Evolutionary conservation across 2,329 filamentous ascomycete species (phyloP).

Genomic region (Lasiodiplodia sp.): DNA sequence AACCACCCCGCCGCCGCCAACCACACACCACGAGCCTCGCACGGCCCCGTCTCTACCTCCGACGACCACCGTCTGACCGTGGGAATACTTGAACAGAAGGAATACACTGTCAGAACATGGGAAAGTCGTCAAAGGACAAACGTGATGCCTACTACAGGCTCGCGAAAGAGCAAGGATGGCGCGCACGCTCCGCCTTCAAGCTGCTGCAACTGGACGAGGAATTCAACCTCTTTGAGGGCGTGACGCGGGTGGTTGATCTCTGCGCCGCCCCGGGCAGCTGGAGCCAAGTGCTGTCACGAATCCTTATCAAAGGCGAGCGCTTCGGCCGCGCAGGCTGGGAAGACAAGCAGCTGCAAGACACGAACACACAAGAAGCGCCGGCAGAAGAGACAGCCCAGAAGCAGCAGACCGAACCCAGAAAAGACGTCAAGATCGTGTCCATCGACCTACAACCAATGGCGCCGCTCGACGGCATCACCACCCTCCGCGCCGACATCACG

Average conservation of each 20-base stretch:
- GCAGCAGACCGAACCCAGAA: conserved; percentile 57
- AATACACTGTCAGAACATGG: conserved; percentile 64
- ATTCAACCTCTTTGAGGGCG: conserved; percentile 90
- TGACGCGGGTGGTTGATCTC: conserved; percentile 92
- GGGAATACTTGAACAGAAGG: not conserved
- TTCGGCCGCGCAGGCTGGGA: conserved; percentile 89
- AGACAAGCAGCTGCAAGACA: conserved; percentile 75
- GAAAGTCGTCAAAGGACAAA: conserved; percentile 98
- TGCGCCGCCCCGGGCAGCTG: conserved; percentile 96
- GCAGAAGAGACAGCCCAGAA: conserved; percentile 35
- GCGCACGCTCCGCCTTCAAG: conserved; percentile 95
- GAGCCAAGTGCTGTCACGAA: conserved; percentile 94
- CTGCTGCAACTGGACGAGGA: conserved; percentile 94
- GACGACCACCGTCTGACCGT: too few relatives aligned
- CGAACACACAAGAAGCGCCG: conserved; percentile 47
- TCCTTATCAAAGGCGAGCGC: conserved; percentile 91
- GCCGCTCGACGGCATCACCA: conserved; percentile 89
- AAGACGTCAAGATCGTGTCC: conserved; percentile 90
- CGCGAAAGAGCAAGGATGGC: conserved; percentile 98
- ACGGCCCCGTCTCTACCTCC: not conserved
- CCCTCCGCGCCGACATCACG: conserved; percentile 93
- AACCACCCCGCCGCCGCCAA: conserved; percentile 14
- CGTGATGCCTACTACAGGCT: conserved; percentile 97
- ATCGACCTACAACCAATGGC: conserved; percentile 97
- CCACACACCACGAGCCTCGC: conserved; percentile 8